phyloP scores from a whole-genome alignment of 495 filamentous ascomycete species.

The Tuber melanosporum region DNA sequence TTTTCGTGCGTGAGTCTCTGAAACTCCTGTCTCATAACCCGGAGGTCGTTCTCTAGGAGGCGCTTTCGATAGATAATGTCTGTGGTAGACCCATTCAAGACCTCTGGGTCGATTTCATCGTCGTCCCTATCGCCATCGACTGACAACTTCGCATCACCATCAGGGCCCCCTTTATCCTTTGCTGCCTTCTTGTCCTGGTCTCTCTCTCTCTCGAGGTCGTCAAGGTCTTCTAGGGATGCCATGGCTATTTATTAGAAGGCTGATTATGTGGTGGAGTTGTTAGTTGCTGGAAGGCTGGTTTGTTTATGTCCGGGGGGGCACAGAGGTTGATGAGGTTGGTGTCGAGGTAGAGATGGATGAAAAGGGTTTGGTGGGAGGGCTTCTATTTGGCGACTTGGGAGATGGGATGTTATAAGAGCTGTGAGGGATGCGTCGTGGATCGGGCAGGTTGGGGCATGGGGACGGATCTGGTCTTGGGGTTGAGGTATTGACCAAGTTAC shows the following conservation, averaged over 20 bases:
- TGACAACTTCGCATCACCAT: conserved; percentile 85
- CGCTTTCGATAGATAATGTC: conserved; percentile 84
- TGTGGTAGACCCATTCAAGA: conserved; percentile 79
- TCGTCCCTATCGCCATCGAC: conserved; percentile 67
- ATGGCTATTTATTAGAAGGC: conserved; percentile 46
- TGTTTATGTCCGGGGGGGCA: conserved; percentile 7
- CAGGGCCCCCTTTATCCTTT: conserved; percentile 53
- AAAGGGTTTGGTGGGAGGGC: neutral
- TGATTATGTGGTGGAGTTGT: conserved; percentile 4
- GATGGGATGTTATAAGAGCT: conserved; percentile 10
- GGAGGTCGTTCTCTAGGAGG: conserved; percentile 90
- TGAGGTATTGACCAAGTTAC: neutral
- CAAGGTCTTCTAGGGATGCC: conserved; percentile 75
- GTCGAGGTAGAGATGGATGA: conserved; percentile 4
- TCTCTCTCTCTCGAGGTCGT: conserved; percentile 65
- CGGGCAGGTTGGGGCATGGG: neutral
- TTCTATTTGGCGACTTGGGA: neutral
- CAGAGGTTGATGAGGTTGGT: conserved; percentile 14
- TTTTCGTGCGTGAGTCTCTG: conserved; percentile 93
- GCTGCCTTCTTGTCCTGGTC: conserved; percentile 66
- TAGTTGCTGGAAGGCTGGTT: conserved; percentile 8
- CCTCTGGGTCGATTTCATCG: conserved; percentile 81
- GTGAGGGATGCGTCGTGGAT: conserved; percentile 1
- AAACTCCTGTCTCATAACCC: conserved; percentile 97
- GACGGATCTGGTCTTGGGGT: neutral